Conservation (phyloP, 106 monocot genomes). For the Acanthochlamys bracteata region DNA sequence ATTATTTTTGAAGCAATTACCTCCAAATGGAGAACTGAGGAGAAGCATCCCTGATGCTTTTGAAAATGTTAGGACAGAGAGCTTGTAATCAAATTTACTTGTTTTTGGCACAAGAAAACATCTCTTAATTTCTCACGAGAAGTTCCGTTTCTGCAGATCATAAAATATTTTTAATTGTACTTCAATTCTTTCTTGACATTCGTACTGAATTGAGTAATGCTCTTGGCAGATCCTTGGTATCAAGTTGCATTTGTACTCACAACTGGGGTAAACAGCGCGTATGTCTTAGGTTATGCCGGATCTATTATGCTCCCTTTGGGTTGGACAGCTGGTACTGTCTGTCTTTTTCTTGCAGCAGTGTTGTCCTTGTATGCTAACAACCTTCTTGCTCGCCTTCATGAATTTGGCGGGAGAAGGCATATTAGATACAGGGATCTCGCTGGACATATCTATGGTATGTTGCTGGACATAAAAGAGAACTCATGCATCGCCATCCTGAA, state of each 20-base stretch:
- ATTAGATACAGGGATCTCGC: conserved; percentile 98
- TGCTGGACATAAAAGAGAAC: not conserved
- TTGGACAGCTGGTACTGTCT: conserved; percentile 64
- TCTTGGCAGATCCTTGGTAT: conserved; percentile 85
- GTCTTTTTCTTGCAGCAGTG: conserved; percentile 71
- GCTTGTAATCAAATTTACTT: no score
- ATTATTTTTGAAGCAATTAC: no score
- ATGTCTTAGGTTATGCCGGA: conserved; percentile 89
- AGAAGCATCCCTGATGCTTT: no score
- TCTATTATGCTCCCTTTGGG: conserved; percentile 89
- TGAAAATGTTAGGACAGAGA: no score
- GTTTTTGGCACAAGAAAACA: no score
- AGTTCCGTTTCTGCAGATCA: no score
- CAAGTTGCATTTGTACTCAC: conserved; percentile 85
- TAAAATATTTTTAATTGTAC: no score
- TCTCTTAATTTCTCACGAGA: no score
- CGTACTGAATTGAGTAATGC: not conserved
- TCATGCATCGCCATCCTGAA: not conserved
- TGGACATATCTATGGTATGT: conserved; percentile 80
- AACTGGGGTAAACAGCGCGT: conserved; percentile 85
- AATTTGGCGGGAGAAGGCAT: conserved; percentile 80
- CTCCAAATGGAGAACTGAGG: no score
- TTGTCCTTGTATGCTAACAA: conserved; percentile 85
- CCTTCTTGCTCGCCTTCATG: conserved; percentile 82
- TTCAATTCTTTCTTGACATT: no score